Evolutionary conservation across 768 basidiomycete genomes (phyloP), one percentile per base, ranked within the genome.

Genomic region (Vararia minispora): DNA sequence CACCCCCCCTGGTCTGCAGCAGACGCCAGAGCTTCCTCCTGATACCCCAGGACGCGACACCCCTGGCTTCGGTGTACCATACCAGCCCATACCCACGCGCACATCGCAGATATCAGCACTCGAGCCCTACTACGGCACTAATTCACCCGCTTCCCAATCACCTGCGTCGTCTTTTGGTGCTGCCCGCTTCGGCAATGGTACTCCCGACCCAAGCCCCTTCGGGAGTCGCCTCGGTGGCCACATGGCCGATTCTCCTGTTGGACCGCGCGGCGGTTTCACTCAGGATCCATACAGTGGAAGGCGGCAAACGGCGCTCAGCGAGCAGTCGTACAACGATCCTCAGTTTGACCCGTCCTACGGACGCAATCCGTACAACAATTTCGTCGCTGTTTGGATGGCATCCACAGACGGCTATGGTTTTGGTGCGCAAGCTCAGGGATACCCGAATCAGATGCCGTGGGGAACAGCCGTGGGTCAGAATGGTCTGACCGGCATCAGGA

Each of bases 121-220:
- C 40, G 81, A 86, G 50, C 65, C 72, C 2, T 78, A 74, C 54
- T 43, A 73, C 21, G 62, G 60, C 30, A 59, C 64, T 27, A 65
- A 68, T 9, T 76, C 81, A 21, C 66, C 64, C 51, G 62, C 69
- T 23, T 70, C 79, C 12, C 77, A 80, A 42, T 85, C 84, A 7
- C 80, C 82, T 3, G 71, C 79, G 2, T 85, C 84, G 2, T 80
- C 81, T 3, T 69, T 83, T 29, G 71, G 78, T 42, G 72, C 65
- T 21, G 72, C 69, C 22, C 61, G 76, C 44, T 79, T 81, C 52
- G 66, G 71, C 31, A 72, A 76, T 45, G 68, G 65, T 14, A 85
- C 83, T 23, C 83, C 84, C 0, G 84, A 86, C 56, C 69, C 72
- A n/a, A 55, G 65, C 20, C 59, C 64, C 6, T 72, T 80, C 46